Base-by-base conservation (phyloP, 805 yeast species). In the Dipodascus geniculatus region DNA sequence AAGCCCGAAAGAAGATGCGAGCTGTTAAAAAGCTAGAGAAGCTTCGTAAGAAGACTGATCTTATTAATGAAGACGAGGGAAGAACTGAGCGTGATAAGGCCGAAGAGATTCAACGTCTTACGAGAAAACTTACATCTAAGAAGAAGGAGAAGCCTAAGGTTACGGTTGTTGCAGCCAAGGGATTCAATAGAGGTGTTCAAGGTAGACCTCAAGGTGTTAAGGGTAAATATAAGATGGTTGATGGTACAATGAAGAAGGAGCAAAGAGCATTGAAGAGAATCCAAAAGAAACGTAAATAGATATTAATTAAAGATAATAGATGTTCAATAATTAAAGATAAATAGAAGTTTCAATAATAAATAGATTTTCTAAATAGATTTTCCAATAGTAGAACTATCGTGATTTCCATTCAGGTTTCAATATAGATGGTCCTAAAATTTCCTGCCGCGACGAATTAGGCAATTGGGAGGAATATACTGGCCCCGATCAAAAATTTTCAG, bases 221-320 rank as follows among this genome's bases (percentile, higher is more conserved):
- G 70, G 99, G 99, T 72, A 89, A 87, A 68, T 93, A 93, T 74
- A 93, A 87, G 83, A 93, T 93, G 99, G 98, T 93, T 62, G 99
- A 93, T 71, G 98, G 98, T 76, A 87, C 83, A 20, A 75, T 88
- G 85, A 93, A 93, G 86, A 93, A 93, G 69, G 99, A 93, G 72
- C 90, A 85, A 76, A 77, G 99, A 61, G 96, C 98, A 14, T 74
- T 91, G 65, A 83, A 79, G 65, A 82, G 98, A 68, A 87, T 90
- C 60, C 85, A 88, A 23, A 93, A 90, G 78, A 88, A 87, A 74
- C 76, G 83, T 65, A 85, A 80, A 71, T 84, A 84, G 68, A 38
- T 22, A 42, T 44, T 51, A 6, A 28, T 28, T 28, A n/a, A n/a
- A n/a, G n/a, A n/a, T 48, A 28, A 20, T 49, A 47, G 42, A 3